phyloP scores from a whole-genome alignment of 176 grass and related monocot species.

The Avena sativa region DNA sequence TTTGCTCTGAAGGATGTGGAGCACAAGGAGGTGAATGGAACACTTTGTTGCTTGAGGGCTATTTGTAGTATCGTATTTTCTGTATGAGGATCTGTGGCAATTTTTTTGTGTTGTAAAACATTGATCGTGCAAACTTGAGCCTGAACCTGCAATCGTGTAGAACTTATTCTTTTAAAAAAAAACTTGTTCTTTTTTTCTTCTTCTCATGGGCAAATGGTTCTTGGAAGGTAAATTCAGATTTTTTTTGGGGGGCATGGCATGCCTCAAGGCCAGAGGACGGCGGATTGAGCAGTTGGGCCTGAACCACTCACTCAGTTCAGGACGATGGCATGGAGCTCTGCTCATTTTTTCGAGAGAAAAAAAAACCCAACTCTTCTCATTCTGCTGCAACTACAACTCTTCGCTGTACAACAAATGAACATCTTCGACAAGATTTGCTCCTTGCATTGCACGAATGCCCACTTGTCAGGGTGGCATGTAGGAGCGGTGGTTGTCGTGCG shows the following conservation, averaged over 20 bases:
- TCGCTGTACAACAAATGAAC: conserved; percentile 20
- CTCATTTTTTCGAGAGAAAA: not conserved
- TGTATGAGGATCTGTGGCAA: not conserved
- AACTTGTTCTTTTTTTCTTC: no score
- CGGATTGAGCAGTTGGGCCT: not conserved
- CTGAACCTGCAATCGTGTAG: not conserved
- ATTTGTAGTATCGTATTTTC: conserved; percentile 39
- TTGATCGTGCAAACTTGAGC: not conserved
- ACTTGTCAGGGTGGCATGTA: conserved; percentile 49
- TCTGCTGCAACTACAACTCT: conserved; percentile 30
- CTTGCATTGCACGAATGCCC: not conserved
- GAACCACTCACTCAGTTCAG: conserved; percentile 4
- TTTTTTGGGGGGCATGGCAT: not conserved
- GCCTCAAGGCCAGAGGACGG: not conserved
- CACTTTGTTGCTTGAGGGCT: conserved; percentile 73
- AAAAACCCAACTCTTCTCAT: not conserved
- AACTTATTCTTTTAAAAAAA: not conserved
- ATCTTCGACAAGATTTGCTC: not conserved
- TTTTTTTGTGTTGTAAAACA: not conserved
- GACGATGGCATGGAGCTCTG: not conserved
- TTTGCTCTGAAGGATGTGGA: conserved; percentile 58
- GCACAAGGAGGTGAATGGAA: conserved; percentile 47
- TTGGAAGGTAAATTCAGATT: not conserved
- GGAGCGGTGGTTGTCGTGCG: conserved; percentile 59
- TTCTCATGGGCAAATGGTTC: not conserved